phyloP scores from a whole-genome alignment of 2,329 filamentous ascomycete genomes.

The Ceratocystis cacaofunesta region DNA sequence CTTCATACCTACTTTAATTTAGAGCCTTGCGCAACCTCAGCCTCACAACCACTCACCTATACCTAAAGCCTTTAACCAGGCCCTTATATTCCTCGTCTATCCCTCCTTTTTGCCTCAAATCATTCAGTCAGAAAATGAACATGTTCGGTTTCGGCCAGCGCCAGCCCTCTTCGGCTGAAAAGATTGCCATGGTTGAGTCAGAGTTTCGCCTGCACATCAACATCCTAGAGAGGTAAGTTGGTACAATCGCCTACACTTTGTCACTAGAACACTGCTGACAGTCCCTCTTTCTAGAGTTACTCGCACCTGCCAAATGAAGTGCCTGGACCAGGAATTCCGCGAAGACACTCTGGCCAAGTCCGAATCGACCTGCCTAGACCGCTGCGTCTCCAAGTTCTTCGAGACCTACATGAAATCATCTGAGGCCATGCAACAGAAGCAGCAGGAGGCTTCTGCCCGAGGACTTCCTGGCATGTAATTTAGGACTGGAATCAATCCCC shows the following conservation, averaged over 20 bases:
- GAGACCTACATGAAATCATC: conserved; percentile 96
- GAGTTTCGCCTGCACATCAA: conserved; percentile 96
- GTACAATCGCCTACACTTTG: background rate
- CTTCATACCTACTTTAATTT: conserved; percentile 1
- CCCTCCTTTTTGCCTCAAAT: background rate
- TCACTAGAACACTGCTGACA: background rate
- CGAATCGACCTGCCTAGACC: conserved; percentile 94
- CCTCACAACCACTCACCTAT: conserved; percentile 6
- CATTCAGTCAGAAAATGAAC: conserved; percentile 25
- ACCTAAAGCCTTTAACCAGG: background rate
- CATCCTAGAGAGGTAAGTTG: conserved; percentile 83
- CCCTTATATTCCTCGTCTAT: conserved; percentile 14
- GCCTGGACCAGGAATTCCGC: conserved; percentile 81
- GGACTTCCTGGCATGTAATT: conserved; percentile 15
- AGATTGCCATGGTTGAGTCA: conserved; percentile 89
- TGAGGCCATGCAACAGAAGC: conserved; percentile 88
- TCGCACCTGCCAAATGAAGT: conserved; percentile 84
- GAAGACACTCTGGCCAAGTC: conserved; percentile 97
- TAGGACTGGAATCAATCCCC: background rate
- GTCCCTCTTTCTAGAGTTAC: conserved; percentile 45
- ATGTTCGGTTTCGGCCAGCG: conserved; percentile 42
- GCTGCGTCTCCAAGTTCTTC: conserved; percentile 96
- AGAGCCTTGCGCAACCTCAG: conserved; percentile 9
- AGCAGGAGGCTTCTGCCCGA: conserved; percentile 36
- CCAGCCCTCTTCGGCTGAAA: conserved; percentile 87